Conservation (phyloP, 768 basidiomycete species). For the Trametes villosa region DNA sequence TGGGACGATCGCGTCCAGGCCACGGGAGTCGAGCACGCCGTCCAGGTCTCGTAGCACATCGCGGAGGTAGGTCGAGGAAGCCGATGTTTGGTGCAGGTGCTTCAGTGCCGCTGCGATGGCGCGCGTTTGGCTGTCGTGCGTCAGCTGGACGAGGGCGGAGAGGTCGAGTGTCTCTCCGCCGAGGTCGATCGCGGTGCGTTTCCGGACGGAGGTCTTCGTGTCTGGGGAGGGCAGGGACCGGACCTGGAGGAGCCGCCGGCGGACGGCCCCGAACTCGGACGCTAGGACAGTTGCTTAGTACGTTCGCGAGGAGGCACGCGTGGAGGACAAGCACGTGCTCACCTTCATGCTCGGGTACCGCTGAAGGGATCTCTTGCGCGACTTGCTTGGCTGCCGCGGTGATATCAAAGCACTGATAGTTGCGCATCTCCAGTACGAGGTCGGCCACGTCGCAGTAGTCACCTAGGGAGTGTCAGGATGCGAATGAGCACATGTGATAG, state of each 20-base stretch:
- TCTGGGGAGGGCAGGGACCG: slow-evolving; percentile 5
- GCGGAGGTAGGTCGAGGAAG: background rate
- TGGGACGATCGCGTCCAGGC: slow-evolving; percentile 13
- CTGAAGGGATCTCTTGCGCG: slow-evolving; percentile 23
- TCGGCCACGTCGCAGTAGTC: slow-evolving; percentile 29
- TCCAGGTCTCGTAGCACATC: background rate
- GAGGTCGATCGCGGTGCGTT: slow-evolving; percentile 9
- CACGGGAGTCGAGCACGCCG: background rate
- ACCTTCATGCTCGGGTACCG: slow-evolving; percentile 20
- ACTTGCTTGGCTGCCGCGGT: slow-evolving; percentile 17
- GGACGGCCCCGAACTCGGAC: background rate
- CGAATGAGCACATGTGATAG: too few species aligned
- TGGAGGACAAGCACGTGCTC: background rate
- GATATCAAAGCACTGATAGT: slow-evolving; percentile 25
- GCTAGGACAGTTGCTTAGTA: background rate
- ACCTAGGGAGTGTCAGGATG: too few species aligned
- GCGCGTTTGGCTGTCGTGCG: slow-evolving; percentile 23
- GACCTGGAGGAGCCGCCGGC: background rate
- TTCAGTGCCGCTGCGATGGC: slow-evolving; percentile 19
- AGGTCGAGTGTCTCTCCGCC: slow-evolving; percentile 22
- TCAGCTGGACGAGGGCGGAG: slow-evolving; percentile 19
- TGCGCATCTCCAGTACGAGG: slow-evolving; percentile 26
- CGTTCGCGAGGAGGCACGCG: background rate
- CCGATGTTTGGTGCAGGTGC: background rate
- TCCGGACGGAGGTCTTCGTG: slow-evolving; percentile 11